Base-by-base conservation (phyloP, 2,329 filamentous ascomycete species). In the Colletotrichum coccodes region DNA sequence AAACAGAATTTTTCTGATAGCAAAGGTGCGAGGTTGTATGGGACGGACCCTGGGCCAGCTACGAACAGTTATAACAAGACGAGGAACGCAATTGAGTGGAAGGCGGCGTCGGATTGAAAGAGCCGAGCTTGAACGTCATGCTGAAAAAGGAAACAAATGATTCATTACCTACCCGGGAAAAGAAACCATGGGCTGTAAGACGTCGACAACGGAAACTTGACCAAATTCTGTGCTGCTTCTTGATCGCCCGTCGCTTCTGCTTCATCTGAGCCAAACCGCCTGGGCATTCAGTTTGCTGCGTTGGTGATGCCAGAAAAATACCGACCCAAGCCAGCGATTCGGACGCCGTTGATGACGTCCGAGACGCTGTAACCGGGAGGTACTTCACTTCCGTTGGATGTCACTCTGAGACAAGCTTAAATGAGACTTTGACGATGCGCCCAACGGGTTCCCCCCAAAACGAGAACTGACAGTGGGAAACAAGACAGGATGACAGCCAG, bases 401-500 rank as follows among this genome's bases (percentile, higher is more conserved):
- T 47, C 32, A 49, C 44, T 40, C 30, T 58, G 56, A 60, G 57
- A 49, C 44, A 60, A 60, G 57, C 44, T 60, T 50, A 50, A 47
- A 38, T 32, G 46, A 64, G 54, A 64, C 61, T 49, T 60, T n/a
- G 1, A 38, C 57, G 46, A 60, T 42, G 61, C 28, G 11, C 34
- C 49, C 32, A 56, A 62, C 58, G 32, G 64, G 32, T 50, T 28
- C 16, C 34, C 8, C 3, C 44, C 23, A 28, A 38, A 32, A 40
- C 30, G 26, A 30, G 28, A 40, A 2, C 16, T 18, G 38, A 32
- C 21, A 56, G 1, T 34, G 21, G 36, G 21, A 34, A 62, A 30
- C 28, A 14, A 56, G 40, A 66, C 58, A 49, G 58, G 64, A 66
- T 66, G 64, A 62, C 64, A 66, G 64, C 64, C 42, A 52, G 34